Base-by-base conservation (phyloP, 2,329 filamentous ascomycete species). In the Scopulariopsis brevicaulis region DNA sequence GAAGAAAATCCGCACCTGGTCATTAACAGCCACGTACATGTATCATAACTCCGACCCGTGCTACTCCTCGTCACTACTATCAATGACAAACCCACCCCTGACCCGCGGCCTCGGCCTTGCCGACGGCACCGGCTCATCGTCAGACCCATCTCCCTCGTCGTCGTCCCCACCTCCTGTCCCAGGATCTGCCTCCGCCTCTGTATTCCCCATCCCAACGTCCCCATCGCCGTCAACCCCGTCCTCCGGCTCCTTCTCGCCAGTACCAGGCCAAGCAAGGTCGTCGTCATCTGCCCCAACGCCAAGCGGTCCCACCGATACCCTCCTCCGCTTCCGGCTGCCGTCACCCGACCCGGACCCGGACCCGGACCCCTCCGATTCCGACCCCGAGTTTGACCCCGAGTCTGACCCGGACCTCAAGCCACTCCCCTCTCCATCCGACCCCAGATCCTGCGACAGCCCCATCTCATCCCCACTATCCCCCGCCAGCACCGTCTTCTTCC, bases 61-160 rank as follows among this genome's bases (percentile, higher is more conserved):
- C 59, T 65, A 68, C 57, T 81, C 77, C 62, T 82, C 79, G 54
- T 85, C 82, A 65, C 82, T 82, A 60, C 81, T 83, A 63, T 84
- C 81, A 40, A 82, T 64, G 53, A 84, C 68, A 61, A 85, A 84
- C 0, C 81, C 81, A 20, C 76, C 75, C 56, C 74, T 74, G 3
- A 75, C 71, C 60, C 78, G 72, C 1, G 72, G 70, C 59, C 78
- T 72, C 62, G 66, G 64, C 59, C 73, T 72, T 8, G 70, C 58
- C 63, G 63, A 70, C 0, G 68, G 64, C 2, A 69, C 62, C 24
- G 70, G 69, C 1, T 69, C 69, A 1, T 74, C 74, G 4, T 73
- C 71, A 43, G 25, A 40, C 28, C 55, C 55, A n/a, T 69, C 64
- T 3, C 63, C 64, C 50, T 66, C 67, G 32, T 58, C 54, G 10